phyloP scores from a whole-genome alignment of 495 filamentous ascomycete genomes.

The Aspergillus sclerotioniger region DNA sequence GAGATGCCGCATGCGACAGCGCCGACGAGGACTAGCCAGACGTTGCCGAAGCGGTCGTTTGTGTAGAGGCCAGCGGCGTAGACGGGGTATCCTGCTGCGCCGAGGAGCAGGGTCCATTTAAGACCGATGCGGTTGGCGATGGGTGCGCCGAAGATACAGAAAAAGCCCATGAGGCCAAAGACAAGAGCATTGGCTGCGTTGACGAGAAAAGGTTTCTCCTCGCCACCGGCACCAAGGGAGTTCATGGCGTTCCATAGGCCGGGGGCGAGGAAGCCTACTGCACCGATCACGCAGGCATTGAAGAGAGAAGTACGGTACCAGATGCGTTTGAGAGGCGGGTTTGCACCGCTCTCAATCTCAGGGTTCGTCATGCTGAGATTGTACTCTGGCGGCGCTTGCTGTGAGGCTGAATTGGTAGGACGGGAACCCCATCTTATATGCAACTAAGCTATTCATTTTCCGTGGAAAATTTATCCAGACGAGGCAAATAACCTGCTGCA shows the following conservation, averaged over 20 bases:
- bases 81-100: conserved; percentile 45
- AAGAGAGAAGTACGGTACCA: conserved; percentile 62
- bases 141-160: conserved; percentile 51
- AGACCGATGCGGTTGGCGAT: conserved; percentile 58
- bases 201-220: background rate
- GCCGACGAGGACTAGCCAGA: conserved; percentile 64
- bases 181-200: conserved; percentile 3
- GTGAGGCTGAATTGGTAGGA: background rate
- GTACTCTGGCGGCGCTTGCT: background rate
- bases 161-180: conserved; percentile 1
- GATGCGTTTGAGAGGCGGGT: conserved; percentile 20
- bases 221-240: conserved; percentile 62
- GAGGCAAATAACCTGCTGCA: background rate
- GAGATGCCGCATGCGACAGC: conserved; percentile 56
- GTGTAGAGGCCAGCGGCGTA: conserved; percentile 59
- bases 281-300: conserved; percentile 49
- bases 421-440: background rate
- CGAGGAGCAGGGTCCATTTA: conserved; percentile 58
- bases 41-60: conserved; percentile 63
- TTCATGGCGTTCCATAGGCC: conserved; percentile 59
- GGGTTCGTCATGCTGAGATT: background rate
- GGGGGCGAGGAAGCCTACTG: conserved; percentile 36
- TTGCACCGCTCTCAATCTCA: background rate
- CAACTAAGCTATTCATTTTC: background rate
- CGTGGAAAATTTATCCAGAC: background rate